Evolutionary conservation across 441 rosid genomes (phyloP).

Genomic region (Oxalis stricta): DNA sequence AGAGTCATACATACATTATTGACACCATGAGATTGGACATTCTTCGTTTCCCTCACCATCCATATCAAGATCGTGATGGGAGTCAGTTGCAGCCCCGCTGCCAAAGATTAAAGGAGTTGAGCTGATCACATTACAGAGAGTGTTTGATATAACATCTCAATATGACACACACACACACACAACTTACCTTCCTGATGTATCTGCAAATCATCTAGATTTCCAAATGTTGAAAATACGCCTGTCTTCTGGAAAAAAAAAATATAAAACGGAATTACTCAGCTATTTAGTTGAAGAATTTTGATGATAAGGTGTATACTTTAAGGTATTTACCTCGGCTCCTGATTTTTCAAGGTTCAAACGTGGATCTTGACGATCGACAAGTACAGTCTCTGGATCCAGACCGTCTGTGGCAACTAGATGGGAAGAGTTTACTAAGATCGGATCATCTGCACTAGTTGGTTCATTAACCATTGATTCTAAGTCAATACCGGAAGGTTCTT

Average conservation of each 20-base stretch:
- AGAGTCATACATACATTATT: conserved; percentile 1
- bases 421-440: conserved; percentile 2
- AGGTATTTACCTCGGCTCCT: conserved; percentile 20
- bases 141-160: not conserved
- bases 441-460: not conserved
- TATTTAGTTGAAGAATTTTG: not conserved
- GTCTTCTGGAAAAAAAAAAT: conserved; percentile 39
- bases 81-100: not conserved
- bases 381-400: conserved; percentile 5
- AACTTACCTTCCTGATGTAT: conserved; percentile 14
- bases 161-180: not conserved
- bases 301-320: not conserved
- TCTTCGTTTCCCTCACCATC: not conserved
- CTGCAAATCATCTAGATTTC: conserved; percentile 15
- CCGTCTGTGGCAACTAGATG: conserved; percentile 1
- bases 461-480: not conserved
- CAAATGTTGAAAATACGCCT: conserved; percentile 21
- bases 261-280: conserved; percentile 7
- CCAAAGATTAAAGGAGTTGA: not conserved
- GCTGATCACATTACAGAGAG: not conserved
- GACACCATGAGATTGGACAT: not conserved
- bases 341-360: conserved; percentile 15
- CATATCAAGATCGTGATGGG: not conserved
- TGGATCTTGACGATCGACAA: conserved; percentile 6
- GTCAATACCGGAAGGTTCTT: too few relatives aligned